phyloP scores from a whole-genome alignment of 768 basidiomycete species.

The Leccinum barrowsii region DNA sequence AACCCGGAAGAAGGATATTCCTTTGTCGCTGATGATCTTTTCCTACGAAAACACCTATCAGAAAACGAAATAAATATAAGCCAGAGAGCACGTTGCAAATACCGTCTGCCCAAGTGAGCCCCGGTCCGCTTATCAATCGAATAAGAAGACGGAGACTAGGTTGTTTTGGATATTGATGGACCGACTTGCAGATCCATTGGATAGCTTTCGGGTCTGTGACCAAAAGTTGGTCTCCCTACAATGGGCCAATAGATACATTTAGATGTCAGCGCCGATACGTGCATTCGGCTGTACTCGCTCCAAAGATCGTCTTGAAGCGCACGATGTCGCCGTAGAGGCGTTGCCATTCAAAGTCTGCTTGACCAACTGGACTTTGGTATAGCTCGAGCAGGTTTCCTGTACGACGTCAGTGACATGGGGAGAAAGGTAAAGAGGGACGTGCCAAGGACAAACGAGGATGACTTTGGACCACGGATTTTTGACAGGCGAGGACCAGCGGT shows the following conservation, averaged over 20 bases:
- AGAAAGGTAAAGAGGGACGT: neutral
- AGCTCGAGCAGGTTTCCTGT: conserved; percentile 30
- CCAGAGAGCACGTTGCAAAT: neutral
- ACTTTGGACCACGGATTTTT: conserved; percentile 18
- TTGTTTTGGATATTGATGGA: conserved; percentile 41
- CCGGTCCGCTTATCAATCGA: conserved; percentile 28
- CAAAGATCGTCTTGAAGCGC: conserved; percentile 26
- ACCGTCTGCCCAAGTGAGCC: conserved; percentile 43
- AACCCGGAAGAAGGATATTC: conserved; percentile 53
- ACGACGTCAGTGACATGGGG: conserved; percentile 20
- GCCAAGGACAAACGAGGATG: conserved; percentile 24
- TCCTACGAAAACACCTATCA: conserved; percentile 16
- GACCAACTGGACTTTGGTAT: conserved; percentile 25
- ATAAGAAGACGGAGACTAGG: conserved; percentile 19
- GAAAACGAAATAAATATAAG: conserved; percentile 10
- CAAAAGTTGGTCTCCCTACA: conserved; percentile 43
- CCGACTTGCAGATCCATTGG: conserved; percentile 38
- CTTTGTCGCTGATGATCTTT: conserved; percentile 52
- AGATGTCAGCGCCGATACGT: neutral
- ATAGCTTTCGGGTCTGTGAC: conserved; percentile 47
- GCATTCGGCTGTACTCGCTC: conserved; percentile 13
- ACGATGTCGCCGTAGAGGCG: conserved; percentile 27
- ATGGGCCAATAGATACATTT: conserved; percentile 5
- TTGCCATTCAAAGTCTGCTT: conserved; percentile 31
- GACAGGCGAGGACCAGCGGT: conserved; percentile 8